A percentile compares a stretch with the other conserved stretches of the same genome.
Evolutionary conservation across 306 rosid genomes (phyloP).

Genomic region (Luffa aegyptiaca): DNA sequence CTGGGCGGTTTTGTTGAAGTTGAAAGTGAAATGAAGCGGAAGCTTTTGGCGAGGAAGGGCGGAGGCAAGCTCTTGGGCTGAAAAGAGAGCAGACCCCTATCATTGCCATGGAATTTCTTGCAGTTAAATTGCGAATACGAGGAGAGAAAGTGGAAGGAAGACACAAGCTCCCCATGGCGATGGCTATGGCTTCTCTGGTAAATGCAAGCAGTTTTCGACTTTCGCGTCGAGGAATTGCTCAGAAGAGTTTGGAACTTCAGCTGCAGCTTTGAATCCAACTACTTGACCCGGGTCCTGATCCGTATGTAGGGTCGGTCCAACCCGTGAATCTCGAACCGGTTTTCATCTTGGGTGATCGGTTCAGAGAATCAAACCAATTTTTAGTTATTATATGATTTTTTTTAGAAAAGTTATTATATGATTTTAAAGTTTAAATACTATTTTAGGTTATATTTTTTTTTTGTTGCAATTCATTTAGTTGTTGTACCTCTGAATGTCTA

Average conservation of each 20-base stretch:
- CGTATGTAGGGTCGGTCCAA: not conserved
- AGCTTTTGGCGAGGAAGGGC: slow-evolving; percentile 18
- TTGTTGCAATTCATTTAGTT: too few species aligned
- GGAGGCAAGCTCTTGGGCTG: slow-evolving; percentile 23
- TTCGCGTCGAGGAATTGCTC: not conserved
- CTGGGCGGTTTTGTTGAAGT: slow-evolving; percentile 23
- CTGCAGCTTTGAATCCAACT: not conserved
- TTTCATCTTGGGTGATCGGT: too few species aligned
- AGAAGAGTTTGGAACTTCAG: not conserved
- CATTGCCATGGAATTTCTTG: slow-evolving; percentile 34
- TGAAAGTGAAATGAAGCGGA: slow-evolving; percentile 32
- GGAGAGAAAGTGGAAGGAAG: slow-evolving; percentile 32
- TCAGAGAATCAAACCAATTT: too few species aligned
- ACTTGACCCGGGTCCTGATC: not conserved
- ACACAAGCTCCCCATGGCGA: slow-evolving; percentile 33
- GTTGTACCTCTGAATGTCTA: too few species aligned
- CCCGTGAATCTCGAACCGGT: not conserved
- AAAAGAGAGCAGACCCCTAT: slow-evolving; percentile 35
- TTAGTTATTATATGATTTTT: too few species aligned
- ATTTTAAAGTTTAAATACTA: too few species aligned
- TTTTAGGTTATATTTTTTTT: too few species aligned
- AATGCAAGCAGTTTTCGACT: not conserved
- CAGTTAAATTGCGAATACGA: slow-evolving; percentile 18
- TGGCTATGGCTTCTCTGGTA: not conserved
- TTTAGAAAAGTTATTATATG: too few species aligned